Evolutionary conservation across 2,329 filamentous ascomycete species (phyloP), one percentile per base, ranked within the genome.

Genomic region (Aspergillus sojae): DNA sequence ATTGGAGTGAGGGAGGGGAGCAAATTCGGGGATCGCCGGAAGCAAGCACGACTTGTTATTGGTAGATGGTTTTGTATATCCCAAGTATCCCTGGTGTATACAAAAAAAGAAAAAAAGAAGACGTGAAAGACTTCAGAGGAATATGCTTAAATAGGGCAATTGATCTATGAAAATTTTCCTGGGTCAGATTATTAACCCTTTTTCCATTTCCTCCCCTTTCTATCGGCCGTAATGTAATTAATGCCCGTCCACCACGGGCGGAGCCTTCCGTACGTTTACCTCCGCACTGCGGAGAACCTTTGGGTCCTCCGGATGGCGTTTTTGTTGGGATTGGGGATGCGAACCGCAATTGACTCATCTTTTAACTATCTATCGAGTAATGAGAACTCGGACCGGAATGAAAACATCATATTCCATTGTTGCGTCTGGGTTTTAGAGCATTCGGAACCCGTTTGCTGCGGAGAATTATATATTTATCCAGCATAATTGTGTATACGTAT

Each of bases 11-110:
- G 46, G 12, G 60, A 60, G 12, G 39, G 41, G 32, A 26, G 30
- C 2, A n/a, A 23, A 50, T 2, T 63, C 71, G 72, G 72, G 68
- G 67, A 70, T 72, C 67, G 64, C 70, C 71, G 72, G 71, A 64
- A 59, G 6, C 39, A 19, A 39, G 16, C 6, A 41, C 19, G 39
- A 41, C 36, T 45, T 46, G 58, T 34, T 39, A 36, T 48, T 53
- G 52, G 50, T 34, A 30, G 28, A 59, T 54, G 7, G 3, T 43
- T 19, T 7, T n/a, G 1, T 52, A n/a, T 52, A 30, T 32, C 26
- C 48, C 23, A 19, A 28, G 26, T 52, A 52, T 28, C 21, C 46
- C 21, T 52, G 19, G 28, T 7, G 16, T n/a, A 26, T 53, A 53
- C 28, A 34, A 32, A 19, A 52, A 52, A n/a, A 10, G 34, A 34